Evolutionary conservation across 148 eudicot genomes (phyloP).

Genomic region (Rheum nobile): DNA sequence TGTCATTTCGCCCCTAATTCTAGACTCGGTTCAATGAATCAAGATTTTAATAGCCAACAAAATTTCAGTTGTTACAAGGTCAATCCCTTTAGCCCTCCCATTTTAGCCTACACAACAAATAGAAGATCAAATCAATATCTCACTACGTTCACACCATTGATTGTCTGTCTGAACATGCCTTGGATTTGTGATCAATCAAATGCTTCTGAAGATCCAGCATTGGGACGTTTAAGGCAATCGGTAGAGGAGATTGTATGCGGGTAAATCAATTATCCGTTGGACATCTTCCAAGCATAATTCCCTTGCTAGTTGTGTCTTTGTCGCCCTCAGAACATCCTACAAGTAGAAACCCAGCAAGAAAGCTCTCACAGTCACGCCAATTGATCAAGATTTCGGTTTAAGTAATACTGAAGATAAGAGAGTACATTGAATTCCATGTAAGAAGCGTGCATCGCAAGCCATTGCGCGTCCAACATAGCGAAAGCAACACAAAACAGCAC

Average conservation of each 20-base stretch:
- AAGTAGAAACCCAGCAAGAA: background rate
- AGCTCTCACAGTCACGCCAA: background rate
- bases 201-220: background rate
- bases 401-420: background rate
- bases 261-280: conserved; percentile 55
- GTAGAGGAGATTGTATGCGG: conserved; percentile 73
- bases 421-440: conserved; percentile 91
- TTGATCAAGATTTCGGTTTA: background rate
- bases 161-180: background rate
- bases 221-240: conserved; percentile 17
- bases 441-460: conserved; percentile 94
- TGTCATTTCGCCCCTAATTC: background rate
- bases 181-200: background rate
- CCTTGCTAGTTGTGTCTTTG: conserved; percentile 71
- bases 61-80: background rate
- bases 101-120: background rate
- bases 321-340: conserved; percentile 74
- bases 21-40: background rate
- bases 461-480: conserved; percentile 89
- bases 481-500: conserved; percentile 80
- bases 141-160: background rate
- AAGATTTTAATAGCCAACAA: background rate
- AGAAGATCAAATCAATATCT: background rate
- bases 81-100: background rate
- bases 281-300: conserved; percentile 76